Percentiles rank a stretch among this genome's conserved stretches.
Conservation (phyloP, 768 basidiomycete genomes). For the Panaeolus papilionaceus region DNA sequence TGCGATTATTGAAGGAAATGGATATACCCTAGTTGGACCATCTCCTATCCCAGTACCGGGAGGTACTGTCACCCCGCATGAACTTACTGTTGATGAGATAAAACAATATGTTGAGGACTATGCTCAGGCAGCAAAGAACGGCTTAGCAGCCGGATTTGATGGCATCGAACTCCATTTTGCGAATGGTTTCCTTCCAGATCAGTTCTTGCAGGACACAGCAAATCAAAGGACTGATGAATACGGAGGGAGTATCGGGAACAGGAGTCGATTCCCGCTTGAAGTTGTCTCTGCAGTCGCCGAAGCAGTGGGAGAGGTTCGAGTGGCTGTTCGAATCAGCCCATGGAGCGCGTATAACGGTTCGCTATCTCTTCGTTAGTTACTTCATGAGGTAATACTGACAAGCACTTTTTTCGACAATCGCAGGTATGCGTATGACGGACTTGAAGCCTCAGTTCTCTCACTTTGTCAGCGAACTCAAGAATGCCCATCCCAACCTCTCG, state of each 20-base stretch:
- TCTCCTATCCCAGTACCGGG: background rate
- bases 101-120: slow-evolving; percentile 23
- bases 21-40: background rate
- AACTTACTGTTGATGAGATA: slow-evolving; percentile 26
- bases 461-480: background rate
- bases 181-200: slow-evolving; percentile 59
- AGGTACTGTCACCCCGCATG: slow-evolving; percentile 16
- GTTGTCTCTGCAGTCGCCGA: slow-evolving; percentile 51
- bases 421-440: background rate
- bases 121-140: slow-evolving; percentile 23
- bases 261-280: slow-evolving; percentile 62
- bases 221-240: slow-evolving; percentile 70
- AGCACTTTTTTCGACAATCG: background rate
- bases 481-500: background rate
- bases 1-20: background rate
- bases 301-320: slow-evolving; percentile 54
- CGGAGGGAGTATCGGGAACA: slow-evolving; percentile 69
- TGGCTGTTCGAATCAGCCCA: slow-evolving; percentile 46
- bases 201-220: slow-evolving; percentile 62
- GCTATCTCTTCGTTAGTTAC: background rate
- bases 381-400: background rate
- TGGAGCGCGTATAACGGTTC: background rate
- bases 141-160: slow-evolving; percentile 65
- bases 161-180: slow-evolving; percentile 58
- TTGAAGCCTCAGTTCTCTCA: slow-evolving; percentile 1